Evolutionary conservation across 1,139 yeast genomes (phyloP).

Genomic region (Blastobotrys apis): DNA sequence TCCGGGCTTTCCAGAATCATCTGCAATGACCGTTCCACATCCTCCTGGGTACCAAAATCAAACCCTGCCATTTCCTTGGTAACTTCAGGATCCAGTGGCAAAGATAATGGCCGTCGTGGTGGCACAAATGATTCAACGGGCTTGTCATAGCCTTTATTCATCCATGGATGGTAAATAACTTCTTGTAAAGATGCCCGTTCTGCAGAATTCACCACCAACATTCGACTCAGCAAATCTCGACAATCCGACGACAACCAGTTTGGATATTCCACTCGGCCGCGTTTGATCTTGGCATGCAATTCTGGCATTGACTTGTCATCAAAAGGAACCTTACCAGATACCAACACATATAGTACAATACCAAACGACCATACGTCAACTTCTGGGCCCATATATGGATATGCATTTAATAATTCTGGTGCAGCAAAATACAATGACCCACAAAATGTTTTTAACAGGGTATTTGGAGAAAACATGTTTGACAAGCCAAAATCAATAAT

Average conservation of each 20-base stretch:
- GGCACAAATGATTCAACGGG: constrained; percentile 73
- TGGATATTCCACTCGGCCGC: constrained; percentile 92
- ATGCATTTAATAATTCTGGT: constrained; percentile 89
- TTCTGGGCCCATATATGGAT: constrained; percentile 93
- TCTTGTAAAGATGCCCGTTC: constrained; percentile 77
- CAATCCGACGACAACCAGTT: constrained; percentile 76
- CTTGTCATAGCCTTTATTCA: constrained; percentile 80
- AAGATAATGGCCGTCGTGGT: constrained; percentile 62
- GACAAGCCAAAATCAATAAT: constrained; percentile 95
- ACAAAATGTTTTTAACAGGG: constrained; percentile 85
- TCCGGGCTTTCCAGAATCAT: constrained; percentile 59
- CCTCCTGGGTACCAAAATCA: constrained; percentile 70
- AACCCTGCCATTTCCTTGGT: constrained; percentile 71
- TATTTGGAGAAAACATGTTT: constrained; percentile 70
- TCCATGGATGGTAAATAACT: constrained; percentile 90
- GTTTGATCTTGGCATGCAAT: constrained; percentile 88
- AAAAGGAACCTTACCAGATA: constrained; percentile 97
- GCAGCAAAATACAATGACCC: constrained; percentile 98
- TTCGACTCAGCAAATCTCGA: constrained; percentile 72
- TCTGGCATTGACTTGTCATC: constrained; percentile 94
- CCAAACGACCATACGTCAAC: constrained; percentile 99
- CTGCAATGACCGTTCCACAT: constrained; percentile 54
- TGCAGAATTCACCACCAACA: constrained; percentile 86
- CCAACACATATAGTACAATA: constrained; percentile 87
- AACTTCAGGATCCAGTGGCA: constrained; percentile 69